A percentile compares a stretch with the other conserved stretches of the same genome.
Conservation (phyloP, 805 yeast genomes). For the Pichia exigua region DNA sequence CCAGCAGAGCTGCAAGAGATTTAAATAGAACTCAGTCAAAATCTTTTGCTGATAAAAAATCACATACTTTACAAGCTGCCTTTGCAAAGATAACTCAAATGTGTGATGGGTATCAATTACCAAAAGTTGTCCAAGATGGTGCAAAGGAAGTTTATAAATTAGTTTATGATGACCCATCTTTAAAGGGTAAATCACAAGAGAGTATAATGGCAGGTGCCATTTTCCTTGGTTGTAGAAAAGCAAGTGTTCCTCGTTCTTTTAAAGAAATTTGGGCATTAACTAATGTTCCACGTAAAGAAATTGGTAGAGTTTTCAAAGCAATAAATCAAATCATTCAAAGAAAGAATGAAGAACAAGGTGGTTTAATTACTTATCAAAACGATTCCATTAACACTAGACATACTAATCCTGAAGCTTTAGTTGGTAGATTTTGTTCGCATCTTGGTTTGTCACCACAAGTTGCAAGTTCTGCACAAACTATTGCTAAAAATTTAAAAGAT, state of each 20-base stretch:
- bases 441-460: conserved; percentile 79
- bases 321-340: conserved; percentile 55
- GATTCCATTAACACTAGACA: conserved; percentile 64
- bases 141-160: conserved; percentile 93
- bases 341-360: conserved; percentile 41
- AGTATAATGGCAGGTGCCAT: conserved; percentile 96
- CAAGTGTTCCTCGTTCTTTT: conserved; percentile 88
- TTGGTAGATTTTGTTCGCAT: conserved; percentile 93
- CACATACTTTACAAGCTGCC: conserved; percentile 80
- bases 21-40: conserved; percentile 84
- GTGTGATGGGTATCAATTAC: conserved; percentile 94
- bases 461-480: conserved; percentile 86
- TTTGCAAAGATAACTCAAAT: conserved; percentile 86
- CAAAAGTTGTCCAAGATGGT: conserved; percentile 93
- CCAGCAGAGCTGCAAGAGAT: conserved; percentile 80
- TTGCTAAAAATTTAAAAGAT: conserved; percentile 83
- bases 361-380: conserved; percentile 36
- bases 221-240: conserved; percentile 88
- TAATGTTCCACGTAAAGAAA: conserved; percentile 87
- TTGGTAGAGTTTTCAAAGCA: conserved; percentile 82
- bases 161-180: conserved; percentile 76
- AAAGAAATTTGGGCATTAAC: conserved; percentile 95
- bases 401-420: conserved; percentile 88
- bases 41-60: conserved; percentile 78
- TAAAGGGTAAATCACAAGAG: conserved; percentile 88